A percentile compares a stretch with the other conserved stretches of the same genome.
These are phyloP conservation scores for Salvia miltiorrhiza DNA, from an alignment of 257 asterid species.

Conservation along the genomic window DNA sequence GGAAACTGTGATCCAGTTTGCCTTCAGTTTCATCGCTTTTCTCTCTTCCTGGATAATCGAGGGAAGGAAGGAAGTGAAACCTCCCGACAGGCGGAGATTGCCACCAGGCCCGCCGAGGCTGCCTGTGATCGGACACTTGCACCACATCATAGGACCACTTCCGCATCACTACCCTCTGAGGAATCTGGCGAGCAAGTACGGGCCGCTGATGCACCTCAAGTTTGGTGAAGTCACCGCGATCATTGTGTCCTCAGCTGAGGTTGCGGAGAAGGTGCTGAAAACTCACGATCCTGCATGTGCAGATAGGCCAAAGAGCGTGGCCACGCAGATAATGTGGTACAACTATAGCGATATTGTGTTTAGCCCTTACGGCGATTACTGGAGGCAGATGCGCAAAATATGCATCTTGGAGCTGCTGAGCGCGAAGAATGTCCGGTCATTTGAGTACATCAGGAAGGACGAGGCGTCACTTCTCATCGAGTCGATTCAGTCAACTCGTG, in stretches of 20 bases:
- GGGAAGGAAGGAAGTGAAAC: constrained; percentile 12
- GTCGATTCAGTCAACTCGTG: not conserved
- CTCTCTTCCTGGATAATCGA: constrained; percentile 16
- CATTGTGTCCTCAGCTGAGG: constrained; percentile 25
- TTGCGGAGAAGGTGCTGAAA: constrained; percentile 27
- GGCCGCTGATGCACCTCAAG: constrained; percentile 31
- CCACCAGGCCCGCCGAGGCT: constrained; percentile 39
- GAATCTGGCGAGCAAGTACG: constrained; percentile 23
- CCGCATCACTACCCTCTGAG: constrained; percentile 31
- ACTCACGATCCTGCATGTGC: constrained; percentile 36
- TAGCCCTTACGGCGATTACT: constrained; percentile 31
- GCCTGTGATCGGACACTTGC: constrained; percentile 36
- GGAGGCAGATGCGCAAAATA: constrained; percentile 33
- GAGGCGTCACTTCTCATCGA: constrained; percentile 21
- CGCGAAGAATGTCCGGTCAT: constrained; percentile 31
- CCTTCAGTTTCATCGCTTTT: constrained; percentile 17
- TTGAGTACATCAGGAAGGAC: constrained; percentile 28
- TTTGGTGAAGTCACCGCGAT: constrained; percentile 26
- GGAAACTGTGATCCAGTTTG: constrained; percentile 15
- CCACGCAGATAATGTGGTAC: constrained; percentile 27
- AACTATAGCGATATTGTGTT: constrained; percentile 24
- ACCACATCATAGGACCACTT: constrained; percentile 26
- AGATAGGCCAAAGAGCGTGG: constrained; percentile 30
- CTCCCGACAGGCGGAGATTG: constrained; percentile 7
- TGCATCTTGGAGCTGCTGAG: constrained; percentile 26